A percentile compares a stretch with the other conserved stretches of the same genome.
Conservation (phyloP, 108 stramenopile genomes). For the Parietichytrium sp. region DNA sequence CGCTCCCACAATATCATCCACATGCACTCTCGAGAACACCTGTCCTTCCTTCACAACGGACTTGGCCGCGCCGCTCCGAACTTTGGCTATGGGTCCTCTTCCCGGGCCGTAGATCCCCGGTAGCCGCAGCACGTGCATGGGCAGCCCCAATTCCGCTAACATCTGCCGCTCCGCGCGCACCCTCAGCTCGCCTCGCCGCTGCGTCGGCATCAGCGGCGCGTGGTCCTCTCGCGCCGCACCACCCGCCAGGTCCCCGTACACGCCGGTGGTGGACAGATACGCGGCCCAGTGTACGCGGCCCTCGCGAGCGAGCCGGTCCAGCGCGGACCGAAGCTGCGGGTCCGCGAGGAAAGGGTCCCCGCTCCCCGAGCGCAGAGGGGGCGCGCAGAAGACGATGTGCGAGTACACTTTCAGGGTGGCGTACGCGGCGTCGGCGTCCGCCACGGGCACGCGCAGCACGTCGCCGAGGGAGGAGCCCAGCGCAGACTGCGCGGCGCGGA, state of each 20-base stretch:
- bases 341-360: neutral
- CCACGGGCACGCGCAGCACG: too few species aligned
- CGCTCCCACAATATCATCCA: slow-evolving; percentile 12
- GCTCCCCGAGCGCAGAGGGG: neutral
- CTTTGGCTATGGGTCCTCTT: neutral
- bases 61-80: slow-evolving; percentile 4
- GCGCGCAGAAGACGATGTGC: too few species aligned
- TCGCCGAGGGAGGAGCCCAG: too few species aligned
- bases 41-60: slow-evolving; percentile 16
- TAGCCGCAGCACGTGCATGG: slow-evolving; percentile 18
- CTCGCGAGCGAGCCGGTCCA: neutral
- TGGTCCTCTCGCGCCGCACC: neutral
- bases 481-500: too few species aligned
- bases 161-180: neutral
- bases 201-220: neutral
- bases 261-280: slow-evolving; percentile 25
- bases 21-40: slow-evolving; percentile 13
- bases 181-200: neutral
- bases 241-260: slow-evolving; percentile 15
- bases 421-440: too few species aligned
- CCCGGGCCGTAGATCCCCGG: slow-evolving; percentile 37
- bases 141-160: neutral
- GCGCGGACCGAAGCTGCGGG: neutral
- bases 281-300: neutral
- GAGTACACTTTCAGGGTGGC: too few species aligned